Evolutionary conservation across 345 rosid genomes (phyloP).

Genomic region (Noccaea caerulescens): DNA sequence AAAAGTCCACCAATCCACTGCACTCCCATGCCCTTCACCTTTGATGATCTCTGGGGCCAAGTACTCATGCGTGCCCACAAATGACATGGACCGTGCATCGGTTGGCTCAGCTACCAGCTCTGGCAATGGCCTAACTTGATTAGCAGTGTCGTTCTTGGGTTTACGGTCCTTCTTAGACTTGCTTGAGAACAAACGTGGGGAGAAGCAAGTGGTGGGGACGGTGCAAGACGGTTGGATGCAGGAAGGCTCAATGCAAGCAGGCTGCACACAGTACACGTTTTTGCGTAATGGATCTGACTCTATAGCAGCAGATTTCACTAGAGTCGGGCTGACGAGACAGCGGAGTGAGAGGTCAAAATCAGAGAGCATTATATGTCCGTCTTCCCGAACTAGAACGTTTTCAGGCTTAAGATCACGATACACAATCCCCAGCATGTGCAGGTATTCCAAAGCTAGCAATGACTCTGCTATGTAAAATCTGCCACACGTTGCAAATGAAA

Average conservation of each 20-base stretch:
- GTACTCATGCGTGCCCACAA: constrained; percentile 92
- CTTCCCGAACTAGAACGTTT: constrained; percentile 73
- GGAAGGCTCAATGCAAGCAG: constrained; percentile 82
- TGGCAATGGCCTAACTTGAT: constrained; percentile 83
- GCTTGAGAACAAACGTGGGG: constrained; percentile 85
- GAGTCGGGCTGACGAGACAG: constrained; percentile 82
- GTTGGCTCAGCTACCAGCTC: constrained; percentile 95
- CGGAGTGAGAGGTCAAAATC: constrained; percentile 87
- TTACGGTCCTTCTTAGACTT: constrained; percentile 80
- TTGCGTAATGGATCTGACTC: constrained; percentile 74
- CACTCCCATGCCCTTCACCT: constrained; percentile 98
- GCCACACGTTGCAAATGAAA: constrained; percentile 36
- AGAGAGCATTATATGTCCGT: constrained; percentile 84
- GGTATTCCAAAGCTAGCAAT: constrained; percentile 68
- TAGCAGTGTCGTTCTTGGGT: constrained; percentile 65
- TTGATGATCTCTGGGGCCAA: constrained; percentile 90
- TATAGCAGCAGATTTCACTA: constrained; percentile 59
- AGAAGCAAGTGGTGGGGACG: constrained; percentile 83
- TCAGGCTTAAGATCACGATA: constrained; percentile 86
- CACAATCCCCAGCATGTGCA: constrained; percentile 79
- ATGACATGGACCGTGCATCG: constrained; percentile 91
- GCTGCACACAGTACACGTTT: constrained; percentile 78
- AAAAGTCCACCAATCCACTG: constrained; percentile 97
- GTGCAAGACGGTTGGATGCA: constrained; percentile 87
- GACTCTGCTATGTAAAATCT: constrained; percentile 83